Conservation (phyloP, 805 yeast genomes). For the Cyberlindnera veronae region DNA sequence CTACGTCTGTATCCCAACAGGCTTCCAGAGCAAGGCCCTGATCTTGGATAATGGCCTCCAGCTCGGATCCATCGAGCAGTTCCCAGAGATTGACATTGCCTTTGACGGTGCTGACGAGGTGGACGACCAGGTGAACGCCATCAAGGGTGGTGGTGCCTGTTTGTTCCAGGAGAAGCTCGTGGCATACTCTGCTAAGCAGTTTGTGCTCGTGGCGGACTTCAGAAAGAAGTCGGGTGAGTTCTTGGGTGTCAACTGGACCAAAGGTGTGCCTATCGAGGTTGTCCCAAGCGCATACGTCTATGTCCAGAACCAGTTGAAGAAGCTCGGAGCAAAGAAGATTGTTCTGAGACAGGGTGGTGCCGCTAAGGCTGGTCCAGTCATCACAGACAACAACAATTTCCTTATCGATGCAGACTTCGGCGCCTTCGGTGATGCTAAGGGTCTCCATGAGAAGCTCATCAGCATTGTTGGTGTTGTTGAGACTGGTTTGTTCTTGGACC, state of each 20-base stretch:
- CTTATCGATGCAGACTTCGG: conserved; percentile 94
- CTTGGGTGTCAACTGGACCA: conserved; percentile 79
- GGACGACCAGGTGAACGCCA: conserved; percentile 73
- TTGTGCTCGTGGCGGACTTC: conserved; percentile 88
- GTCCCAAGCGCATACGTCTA: conserved; percentile 85
- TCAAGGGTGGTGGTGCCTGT: conserved; percentile 99
- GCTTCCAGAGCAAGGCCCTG: conserved; percentile 88
- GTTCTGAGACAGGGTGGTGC: conserved; percentile 78
- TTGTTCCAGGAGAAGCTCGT: conserved; percentile 94
- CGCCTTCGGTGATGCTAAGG: conserved; percentile 47
- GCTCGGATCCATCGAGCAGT: conserved; percentile 81
- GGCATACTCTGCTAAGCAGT: conserved; percentile 71
- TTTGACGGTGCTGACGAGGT: conserved; percentile 99
- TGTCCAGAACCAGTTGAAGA: conserved; percentile 58
- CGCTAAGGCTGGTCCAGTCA: conserved; percentile 95
- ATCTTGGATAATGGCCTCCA: conserved; percentile 77
- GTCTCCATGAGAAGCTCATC: conserved; percentile 65
- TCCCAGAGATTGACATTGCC: conserved; percentile 80
- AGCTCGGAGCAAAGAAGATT: conserved; percentile 62
- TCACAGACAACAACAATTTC: conserved; percentile 94
- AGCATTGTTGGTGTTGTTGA: conserved; percentile 90
- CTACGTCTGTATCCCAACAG: conserved; percentile 89
- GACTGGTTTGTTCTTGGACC: conserved; percentile 79
- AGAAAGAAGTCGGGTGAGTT: conserved; percentile 67
- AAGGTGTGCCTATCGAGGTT: conserved; percentile 94